A percentile compares a stretch with the other conserved stretches of the same genome.
Evolutionary conservation across 805 yeast genomes (phyloP).

Genomic region (Nadsonia fulvescens): DNA sequence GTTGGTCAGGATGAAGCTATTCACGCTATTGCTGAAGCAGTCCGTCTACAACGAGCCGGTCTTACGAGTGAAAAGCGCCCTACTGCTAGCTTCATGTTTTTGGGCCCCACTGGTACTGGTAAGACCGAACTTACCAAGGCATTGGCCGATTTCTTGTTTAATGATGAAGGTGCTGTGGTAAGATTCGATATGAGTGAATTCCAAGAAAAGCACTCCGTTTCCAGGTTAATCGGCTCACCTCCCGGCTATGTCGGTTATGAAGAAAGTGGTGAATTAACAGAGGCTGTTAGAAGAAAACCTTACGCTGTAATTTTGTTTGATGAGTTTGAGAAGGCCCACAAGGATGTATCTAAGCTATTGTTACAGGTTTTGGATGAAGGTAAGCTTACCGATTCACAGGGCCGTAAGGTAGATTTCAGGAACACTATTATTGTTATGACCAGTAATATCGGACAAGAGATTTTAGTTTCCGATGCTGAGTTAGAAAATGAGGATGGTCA

Average conservation of each 20-base stretch:
- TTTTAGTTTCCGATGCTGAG: slow-evolving; percentile 46
- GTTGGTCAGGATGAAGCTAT: slow-evolving; percentile 96
- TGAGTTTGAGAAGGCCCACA: slow-evolving; percentile 94
- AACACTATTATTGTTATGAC: slow-evolving; percentile 95
- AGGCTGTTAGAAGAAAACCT: slow-evolving; percentile 89
- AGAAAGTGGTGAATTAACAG: slow-evolving; percentile 85
- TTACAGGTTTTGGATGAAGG: slow-evolving; percentile 94
- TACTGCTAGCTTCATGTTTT: slow-evolving; percentile 86
- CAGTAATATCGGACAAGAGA: slow-evolving; percentile 88
- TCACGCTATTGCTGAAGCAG: slow-evolving; percentile 78
- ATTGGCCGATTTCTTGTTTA: slow-evolving; percentile 79
- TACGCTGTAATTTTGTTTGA: slow-evolving; percentile 85
- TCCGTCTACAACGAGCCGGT: slow-evolving; percentile 91
- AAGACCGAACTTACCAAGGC: slow-evolving; percentile 91
- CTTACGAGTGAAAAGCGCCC: slow-evolving; percentile 88
- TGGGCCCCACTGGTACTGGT: slow-evolving; percentile 98
- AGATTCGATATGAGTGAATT: slow-evolving; percentile 97
- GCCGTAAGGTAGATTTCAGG: slow-evolving; percentile 83
- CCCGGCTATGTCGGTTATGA: slow-evolving; percentile 97
- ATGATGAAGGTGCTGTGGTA: slow-evolving; percentile 69
- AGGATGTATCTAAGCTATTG: slow-evolving; percentile 79
- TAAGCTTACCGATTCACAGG: slow-evolving; percentile 83
- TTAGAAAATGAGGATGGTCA: slow-evolving; percentile 39
- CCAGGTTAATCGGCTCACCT: slow-evolving; percentile 90
- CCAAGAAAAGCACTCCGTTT: slow-evolving; percentile 83